Evolutionary conservation across 106 monocot species (phyloP), one percentile per base, ranked within the genome.

Genomic region (Dioscorea zingiberensis): DNA sequence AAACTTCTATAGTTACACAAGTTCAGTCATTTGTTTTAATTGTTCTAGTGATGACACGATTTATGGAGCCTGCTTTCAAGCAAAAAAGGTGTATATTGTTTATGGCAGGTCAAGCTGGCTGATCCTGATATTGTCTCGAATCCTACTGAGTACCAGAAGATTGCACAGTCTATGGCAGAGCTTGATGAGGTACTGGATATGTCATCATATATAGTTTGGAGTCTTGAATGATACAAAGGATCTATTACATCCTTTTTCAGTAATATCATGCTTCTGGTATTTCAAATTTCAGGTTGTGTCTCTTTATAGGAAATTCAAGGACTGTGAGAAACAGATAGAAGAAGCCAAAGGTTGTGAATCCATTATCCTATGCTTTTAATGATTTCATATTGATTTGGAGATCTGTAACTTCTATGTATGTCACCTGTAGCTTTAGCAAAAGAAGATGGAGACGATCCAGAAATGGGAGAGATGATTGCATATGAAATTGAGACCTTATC

Each of bases 61-160:
- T 46, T 19, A 23, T 22, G 17, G 63, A 28, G 15, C 30, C 26
- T 28, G 15, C 4, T 15, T 60, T 15, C 2, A 28, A 15, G 15
- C 3, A 13, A 17, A 62, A 28, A 16, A n/a, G n/a, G 11, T 29
- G 28, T 19, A 11, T 27, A 7, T 30, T 75, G 17, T 76, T 45
- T 25, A 65, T 47, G 72, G 46, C 75, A 91, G 95, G 83, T 84
- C 69, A 97, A 85, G 76, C 72, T 97, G 73, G 95, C 91, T 57
- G 91, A 97, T 85, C 95, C 95, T 79, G 95, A 91, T 83, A 58
- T 97, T 53, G 79, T 85, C 53, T 91, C 95, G 64, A 86, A 97
- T 84, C 85, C 85, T 68, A 88, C 46, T 11, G 95, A 91, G 69
- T 97, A 97, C 76, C 95, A 97, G 75, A 97, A 97, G 66, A 80